Evolutionary conservation across 2,329 filamentous ascomycete species (phyloP).

Genomic region (Sarocladiaceae sp.): DNA sequence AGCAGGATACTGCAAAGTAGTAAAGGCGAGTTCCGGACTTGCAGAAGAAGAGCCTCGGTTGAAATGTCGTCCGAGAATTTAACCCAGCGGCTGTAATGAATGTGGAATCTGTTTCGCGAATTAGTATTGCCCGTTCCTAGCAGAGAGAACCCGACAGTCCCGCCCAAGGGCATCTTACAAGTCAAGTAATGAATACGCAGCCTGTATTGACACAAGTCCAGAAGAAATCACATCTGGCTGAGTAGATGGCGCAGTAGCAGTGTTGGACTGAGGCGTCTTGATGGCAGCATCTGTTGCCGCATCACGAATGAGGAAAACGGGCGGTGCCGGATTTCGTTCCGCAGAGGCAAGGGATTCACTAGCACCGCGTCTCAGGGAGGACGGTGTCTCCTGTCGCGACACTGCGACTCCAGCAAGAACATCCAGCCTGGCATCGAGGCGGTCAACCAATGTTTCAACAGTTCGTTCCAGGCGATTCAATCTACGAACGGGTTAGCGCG

Average conservation of each 20-base stretch:
- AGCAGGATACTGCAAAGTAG: conserved; percentile 21
- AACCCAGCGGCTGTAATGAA: conserved; percentile 23
- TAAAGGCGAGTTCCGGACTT: conserved; percentile 15
- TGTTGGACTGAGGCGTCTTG: conserved; percentile 12
- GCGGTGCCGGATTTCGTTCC: conserved; percentile 10
- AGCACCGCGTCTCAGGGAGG: background rate
- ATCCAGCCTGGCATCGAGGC: conserved; percentile 9
- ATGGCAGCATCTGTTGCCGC: conserved; percentile 21
- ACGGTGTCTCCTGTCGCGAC: background rate
- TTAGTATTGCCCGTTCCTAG: too few relatives aligned
- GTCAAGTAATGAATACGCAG: conserved; percentile 16
- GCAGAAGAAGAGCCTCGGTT: conserved; percentile 11
- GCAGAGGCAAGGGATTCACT: background rate
- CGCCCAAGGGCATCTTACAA: conserved; percentile 15
- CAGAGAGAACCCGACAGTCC: too few relatives aligned
- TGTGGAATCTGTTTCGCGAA: conserved; percentile 16
- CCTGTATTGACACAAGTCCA: conserved; percentile 15
- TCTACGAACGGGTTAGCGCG: background rate
- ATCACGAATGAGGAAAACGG: conserved; percentile 23
- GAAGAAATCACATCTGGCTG: conserved; percentile 17
- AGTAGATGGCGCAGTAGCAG: background rate
- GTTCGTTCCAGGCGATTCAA: background rate
- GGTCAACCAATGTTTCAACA: conserved; percentile 1
- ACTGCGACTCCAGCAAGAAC: background rate
- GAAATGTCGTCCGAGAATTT: conserved; percentile 17